Conservation (phyloP, 192 early-diverging fungal species). For the Allomyces arbusculus region DNA sequence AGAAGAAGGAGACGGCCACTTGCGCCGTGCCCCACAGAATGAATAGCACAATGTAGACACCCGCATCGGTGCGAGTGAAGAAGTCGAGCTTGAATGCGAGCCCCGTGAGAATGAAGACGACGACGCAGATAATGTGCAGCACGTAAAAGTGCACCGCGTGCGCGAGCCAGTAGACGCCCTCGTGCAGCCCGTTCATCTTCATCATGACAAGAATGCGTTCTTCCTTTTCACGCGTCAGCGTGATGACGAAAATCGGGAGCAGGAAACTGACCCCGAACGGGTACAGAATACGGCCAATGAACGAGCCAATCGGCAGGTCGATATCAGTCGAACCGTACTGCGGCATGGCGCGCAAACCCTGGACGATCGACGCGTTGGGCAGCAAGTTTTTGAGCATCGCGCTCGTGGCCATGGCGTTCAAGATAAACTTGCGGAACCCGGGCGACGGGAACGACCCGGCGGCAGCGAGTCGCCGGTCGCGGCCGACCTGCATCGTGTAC, state of each 20-base stretch:
- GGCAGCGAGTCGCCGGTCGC: constrained; percentile 26
- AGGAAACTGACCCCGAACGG: constrained; percentile 53
- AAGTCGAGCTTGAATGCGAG: constrained; percentile 30
- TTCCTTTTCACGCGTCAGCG: constrained; percentile 51
- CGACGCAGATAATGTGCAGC: constrained; percentile 32
- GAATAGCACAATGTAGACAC: constrained; percentile 29
- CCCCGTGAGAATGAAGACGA: constrained; percentile 43
- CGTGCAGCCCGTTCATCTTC: constrained; percentile 49
- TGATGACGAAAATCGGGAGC: constrained; percentile 48
- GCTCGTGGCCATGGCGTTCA: constrained; percentile 4
- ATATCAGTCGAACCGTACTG: constrained; percentile 19
- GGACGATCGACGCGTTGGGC: constrained; percentile 27
- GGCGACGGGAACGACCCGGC: constrained; percentile 24
- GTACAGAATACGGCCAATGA: constrained; percentile 40
- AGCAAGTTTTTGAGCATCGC: constrained; percentile 13
- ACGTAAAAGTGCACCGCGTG: constrained; percentile 41
- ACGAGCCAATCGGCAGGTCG: constrained; percentile 24
- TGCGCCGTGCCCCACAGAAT: constrained; percentile 47
- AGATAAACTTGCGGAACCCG: constrained; percentile 12
- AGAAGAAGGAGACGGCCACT: constrained; percentile 41
- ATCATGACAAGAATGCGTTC: constrained; percentile 48
- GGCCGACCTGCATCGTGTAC: constrained; percentile 13
- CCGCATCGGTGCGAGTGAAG: constrained; percentile 29
- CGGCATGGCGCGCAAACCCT: constrained; percentile 41
- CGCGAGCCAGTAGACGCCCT: constrained; percentile 32